Evolutionary conservation across 768 basidiomycete species (phyloP), one percentile per base, ranked within the genome.

Genomic region (Mycena filopes): DNA sequence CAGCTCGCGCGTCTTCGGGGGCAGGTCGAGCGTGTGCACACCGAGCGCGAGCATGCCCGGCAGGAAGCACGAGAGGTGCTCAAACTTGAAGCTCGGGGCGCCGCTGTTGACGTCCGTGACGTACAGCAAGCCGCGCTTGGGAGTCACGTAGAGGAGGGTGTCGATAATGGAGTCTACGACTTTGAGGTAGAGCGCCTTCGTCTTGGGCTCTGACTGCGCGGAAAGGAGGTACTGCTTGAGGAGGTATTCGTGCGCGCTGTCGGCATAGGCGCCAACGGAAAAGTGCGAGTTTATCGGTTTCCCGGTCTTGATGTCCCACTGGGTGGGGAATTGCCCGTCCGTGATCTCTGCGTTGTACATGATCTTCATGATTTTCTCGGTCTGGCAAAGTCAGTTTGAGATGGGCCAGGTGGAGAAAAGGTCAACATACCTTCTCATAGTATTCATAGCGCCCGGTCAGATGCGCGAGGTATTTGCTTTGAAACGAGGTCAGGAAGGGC

Each of bases 391-490:
- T 83, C n/a, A 78, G 79, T 21, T 78, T 79, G 1, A 77, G 78
- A 0, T 82, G 72, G 10, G 82, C 72, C 38, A 56, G 0, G 21
- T 21, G 40, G 16, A 54, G 47, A 36, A 38, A 5, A 29, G 2
- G 36, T 18, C 3, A 11, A 41, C 25, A 25, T 41, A 81, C 83
- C 73, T 79, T 83, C 63, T 87, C 81, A 63, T 79, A 85, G 74
- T 89, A 91, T 45, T 84, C 83, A 33, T 84, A 78, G 60, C 90
- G 87, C 10, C 90, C 91, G 1, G 92, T 94, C 4, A 91, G 73
- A 73, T 91, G 87, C 4, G 91, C 91, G 0, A 95, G 83, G 68
- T 94, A 94, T 90, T 94, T 59, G 85, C 92, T 76, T 79, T 70
- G 23, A 12, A 4, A 68, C 53, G 6, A 65, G 69, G 36, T 61